Percentiles rank a stretch among this genome's conserved stretches.
These are phyloP conservation scores for Microcos paniculata DNA, from an alignment of 345 rosid species.

Conservation along the genomic window DNA sequence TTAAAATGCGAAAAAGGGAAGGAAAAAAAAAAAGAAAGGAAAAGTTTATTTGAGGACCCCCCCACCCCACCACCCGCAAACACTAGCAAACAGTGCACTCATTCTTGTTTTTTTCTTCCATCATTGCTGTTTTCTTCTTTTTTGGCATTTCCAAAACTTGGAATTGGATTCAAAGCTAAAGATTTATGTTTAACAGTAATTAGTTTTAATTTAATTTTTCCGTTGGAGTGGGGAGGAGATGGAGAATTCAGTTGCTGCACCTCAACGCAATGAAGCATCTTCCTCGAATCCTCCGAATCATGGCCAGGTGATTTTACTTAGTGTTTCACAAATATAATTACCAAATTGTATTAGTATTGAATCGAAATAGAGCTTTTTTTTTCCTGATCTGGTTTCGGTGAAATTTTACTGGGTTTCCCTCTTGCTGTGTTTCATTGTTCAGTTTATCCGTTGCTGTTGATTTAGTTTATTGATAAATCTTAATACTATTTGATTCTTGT, in stretches of 20 bases:
- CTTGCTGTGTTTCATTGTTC: no score
- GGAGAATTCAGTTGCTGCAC: conserved; percentile 13
- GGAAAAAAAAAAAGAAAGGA: no score
- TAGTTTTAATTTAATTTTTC: not conserved
- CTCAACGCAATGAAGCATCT: conserved; percentile 11
- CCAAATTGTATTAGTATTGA: no score
- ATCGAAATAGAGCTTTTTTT: no score
- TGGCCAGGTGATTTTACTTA: not conserved
- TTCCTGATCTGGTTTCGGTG: no score
- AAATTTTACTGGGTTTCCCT: no score
- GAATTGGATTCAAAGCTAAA: not conserved
- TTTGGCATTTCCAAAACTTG: not conserved
- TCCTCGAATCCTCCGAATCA: conserved; percentile 7
- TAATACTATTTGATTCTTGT: no score
- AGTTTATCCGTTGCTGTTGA: no score
- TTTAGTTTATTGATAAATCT: no score
- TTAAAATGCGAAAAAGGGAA: not conserved
- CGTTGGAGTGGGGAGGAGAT: not conserved
- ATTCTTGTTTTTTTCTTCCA: not conserved
- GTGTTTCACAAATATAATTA: not conserved
- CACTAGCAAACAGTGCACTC: not conserved
- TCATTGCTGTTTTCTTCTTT: no score
- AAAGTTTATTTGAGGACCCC: not conserved
- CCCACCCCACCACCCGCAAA: not conserved
- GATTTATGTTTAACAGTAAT: not conserved